phyloP scores from a whole-genome alignment of 352 stramenopile species.

The Pythium oligandrum region DNA sequence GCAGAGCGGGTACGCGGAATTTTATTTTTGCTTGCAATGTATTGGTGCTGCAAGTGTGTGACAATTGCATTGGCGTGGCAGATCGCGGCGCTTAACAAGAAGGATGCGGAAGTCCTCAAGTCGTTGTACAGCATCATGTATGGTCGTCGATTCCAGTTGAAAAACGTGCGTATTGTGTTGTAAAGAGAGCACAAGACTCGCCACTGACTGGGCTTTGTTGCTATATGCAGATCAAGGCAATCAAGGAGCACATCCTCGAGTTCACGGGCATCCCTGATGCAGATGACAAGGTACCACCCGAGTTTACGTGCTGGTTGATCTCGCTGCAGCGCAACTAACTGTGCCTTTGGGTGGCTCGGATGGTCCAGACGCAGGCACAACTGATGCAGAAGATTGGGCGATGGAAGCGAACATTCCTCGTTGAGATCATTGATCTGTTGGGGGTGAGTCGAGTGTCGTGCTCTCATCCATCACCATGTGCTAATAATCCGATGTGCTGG shows the following conservation, averaged over 20 bases:
- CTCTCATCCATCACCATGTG: neutral
- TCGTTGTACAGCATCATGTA: conserved; percentile 83
- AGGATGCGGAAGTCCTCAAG: conserved; percentile 66
- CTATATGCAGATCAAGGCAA: conserved; percentile 51
- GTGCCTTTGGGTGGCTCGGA: too few relatives aligned
- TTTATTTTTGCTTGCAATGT: too few relatives aligned
- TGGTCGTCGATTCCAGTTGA: conserved; percentile 67
- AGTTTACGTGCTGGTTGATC: too few relatives aligned
- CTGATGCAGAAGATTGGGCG: conserved; percentile 58
- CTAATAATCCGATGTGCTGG: neutral
- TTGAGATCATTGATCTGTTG: conserved; percentile 76
- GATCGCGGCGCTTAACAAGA: conserved; percentile 66
- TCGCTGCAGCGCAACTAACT: too few relatives aligned
- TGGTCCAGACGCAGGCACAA: conserved; percentile 44
- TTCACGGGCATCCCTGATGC: conserved; percentile 63
- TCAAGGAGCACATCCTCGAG: conserved; percentile 79
- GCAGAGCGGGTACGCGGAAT: conserved; percentile 32
- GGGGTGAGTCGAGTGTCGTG: conserved; percentile 32
- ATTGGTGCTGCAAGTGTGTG: too few relatives aligned
- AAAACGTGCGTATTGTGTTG: conserved; percentile 43
- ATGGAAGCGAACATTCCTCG: conserved; percentile 66
- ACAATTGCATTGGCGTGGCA: conserved; percentile 8
- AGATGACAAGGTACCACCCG: conserved; percentile 46
- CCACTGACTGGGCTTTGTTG: neutral
- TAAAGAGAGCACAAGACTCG: neutral